phyloP scores from a whole-genome alignment of 148 eudicot species.

The Camellia granthamiana region DNA sequence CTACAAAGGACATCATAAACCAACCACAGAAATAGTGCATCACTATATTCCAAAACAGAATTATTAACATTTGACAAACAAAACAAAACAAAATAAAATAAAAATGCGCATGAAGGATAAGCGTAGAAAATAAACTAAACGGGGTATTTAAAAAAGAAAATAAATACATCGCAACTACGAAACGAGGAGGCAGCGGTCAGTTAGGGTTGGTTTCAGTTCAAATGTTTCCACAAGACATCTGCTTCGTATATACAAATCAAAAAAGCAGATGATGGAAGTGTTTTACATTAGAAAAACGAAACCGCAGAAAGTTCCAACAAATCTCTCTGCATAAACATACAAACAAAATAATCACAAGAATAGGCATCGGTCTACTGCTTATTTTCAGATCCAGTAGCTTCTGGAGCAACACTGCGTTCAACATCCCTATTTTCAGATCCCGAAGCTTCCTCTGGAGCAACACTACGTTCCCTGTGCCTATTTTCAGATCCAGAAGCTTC shows the following conservation, averaged over 20 bases:
- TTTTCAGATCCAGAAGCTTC: slow-evolving; percentile 9
- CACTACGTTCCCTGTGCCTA: slow-evolving; percentile 11
- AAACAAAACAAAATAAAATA: no score
- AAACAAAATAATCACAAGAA: background rate
- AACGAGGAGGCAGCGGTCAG: background rate
- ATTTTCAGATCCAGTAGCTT: slow-evolving; percentile 14
- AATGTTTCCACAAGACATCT: slow-evolving; percentile 5
- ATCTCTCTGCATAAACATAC: background rate
- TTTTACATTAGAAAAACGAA: background rate
- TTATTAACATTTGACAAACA: no score
- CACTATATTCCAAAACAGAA: no score
- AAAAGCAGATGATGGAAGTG: slow-evolving; percentile 13
- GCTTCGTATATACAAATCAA: slow-evolving; percentile 16
- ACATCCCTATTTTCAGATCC: background rate
- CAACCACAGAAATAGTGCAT: no score
- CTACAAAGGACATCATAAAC: no score
- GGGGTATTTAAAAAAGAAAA: no score
- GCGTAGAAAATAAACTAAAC: no score
- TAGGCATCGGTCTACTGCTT: background rate
- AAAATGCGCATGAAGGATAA: no score
- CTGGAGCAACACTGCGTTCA: background rate
- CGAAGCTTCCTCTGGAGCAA: background rate
- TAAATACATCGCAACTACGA: background rate
- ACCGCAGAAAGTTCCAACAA: background rate
- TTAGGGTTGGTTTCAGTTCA: background rate